Evolutionary conservation across 2,329 filamentous ascomycete species (phyloP).

Genomic region (Cladosporium oxysporum): DNA sequence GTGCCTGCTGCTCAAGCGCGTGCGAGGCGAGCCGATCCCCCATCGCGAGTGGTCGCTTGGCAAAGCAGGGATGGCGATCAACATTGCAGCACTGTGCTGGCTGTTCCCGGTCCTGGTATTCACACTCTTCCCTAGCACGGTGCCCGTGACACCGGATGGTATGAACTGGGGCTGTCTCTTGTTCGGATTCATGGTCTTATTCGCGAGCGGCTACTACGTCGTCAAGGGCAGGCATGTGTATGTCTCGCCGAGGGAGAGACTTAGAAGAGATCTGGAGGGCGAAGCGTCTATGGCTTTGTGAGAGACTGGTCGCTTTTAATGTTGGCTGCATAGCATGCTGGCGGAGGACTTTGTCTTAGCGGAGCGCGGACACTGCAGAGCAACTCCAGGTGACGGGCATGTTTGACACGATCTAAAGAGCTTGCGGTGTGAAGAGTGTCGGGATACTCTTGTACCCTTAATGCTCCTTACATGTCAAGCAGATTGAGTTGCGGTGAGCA

Average conservation of each 20-base stretch:
- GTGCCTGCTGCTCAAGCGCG: slow-evolving; percentile 40
- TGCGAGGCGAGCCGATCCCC: slow-evolving; percentile 39
- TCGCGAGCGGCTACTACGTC: slow-evolving; percentile 45
- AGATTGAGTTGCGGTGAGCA: background rate
- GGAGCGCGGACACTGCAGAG: background rate
- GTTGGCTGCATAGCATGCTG: background rate
- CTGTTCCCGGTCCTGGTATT: slow-evolving; percentile 50
- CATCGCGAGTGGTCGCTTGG: slow-evolving; percentile 42
- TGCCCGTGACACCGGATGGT: slow-evolving; percentile 32
- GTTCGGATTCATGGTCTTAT: slow-evolving; percentile 42
- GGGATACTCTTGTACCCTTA: background rate
- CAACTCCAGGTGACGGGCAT: background rate
- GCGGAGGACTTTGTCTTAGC: background rate
- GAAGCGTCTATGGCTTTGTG: slow-evolving; percentile 1
- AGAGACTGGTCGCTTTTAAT: background rate
- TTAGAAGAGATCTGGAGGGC: slow-evolving; percentile 11
- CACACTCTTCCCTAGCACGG: slow-evolving; percentile 47
- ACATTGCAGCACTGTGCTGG: slow-evolving; percentile 41
- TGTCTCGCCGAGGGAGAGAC: slow-evolving; percentile 22
- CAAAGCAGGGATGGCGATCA: slow-evolving; percentile 39
- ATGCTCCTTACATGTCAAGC: background rate
- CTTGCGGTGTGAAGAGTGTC: background rate
- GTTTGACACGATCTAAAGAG: background rate
- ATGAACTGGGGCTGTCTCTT: slow-evolving; percentile 55
- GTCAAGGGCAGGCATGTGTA: slow-evolving; percentile 36